phyloP scores from a whole-genome alignment of 2,329 filamentous ascomycete species.

The Trichophyton benhamiae region DNA sequence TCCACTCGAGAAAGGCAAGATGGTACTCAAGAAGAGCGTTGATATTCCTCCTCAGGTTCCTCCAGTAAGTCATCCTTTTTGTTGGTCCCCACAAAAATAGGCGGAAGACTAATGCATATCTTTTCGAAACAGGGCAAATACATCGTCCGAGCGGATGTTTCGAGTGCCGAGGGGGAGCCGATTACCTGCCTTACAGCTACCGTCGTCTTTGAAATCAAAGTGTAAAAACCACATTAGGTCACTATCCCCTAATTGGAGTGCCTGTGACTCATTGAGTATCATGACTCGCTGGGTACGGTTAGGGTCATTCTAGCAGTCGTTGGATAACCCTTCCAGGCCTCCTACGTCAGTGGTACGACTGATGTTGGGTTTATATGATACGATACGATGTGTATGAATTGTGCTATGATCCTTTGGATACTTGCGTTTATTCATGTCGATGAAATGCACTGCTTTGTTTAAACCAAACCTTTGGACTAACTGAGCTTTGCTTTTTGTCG shows the following conservation, averaged over 20 bases:
- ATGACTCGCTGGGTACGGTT: neutral
- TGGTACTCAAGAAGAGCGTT: constrained; percentile 66
- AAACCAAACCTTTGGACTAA: neutral
- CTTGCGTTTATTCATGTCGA: neutral
- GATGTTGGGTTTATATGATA: neutral
- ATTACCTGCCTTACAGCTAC: constrained; percentile 75
- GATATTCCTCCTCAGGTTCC: constrained; percentile 78
- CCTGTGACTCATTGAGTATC: neutral
- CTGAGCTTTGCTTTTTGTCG: neutral
- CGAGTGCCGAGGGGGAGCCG: constrained; percentile 55
- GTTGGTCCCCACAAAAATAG: neutral
- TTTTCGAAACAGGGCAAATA: constrained; percentile 61
- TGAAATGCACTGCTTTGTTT: neutral
- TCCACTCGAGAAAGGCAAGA: constrained; percentile 67
- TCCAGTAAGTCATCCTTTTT: constrained; percentile 52
- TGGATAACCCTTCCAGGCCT: neutral
- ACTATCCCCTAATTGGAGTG: neutral
- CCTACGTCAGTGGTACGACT: too few species aligned
- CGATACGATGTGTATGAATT: neutral
- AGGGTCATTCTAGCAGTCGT: neutral
- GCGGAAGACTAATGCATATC: neutral
- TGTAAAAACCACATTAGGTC: neutral
- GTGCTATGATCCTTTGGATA: neutral
- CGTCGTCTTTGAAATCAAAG: constrained; percentile 10
- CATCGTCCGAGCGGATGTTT: constrained; percentile 76